Evolutionary conservation across 495 filamentous ascomycete genomes (phyloP), one percentile per base, ranked within the genome.

Genomic region (Podospora didyma): DNA sequence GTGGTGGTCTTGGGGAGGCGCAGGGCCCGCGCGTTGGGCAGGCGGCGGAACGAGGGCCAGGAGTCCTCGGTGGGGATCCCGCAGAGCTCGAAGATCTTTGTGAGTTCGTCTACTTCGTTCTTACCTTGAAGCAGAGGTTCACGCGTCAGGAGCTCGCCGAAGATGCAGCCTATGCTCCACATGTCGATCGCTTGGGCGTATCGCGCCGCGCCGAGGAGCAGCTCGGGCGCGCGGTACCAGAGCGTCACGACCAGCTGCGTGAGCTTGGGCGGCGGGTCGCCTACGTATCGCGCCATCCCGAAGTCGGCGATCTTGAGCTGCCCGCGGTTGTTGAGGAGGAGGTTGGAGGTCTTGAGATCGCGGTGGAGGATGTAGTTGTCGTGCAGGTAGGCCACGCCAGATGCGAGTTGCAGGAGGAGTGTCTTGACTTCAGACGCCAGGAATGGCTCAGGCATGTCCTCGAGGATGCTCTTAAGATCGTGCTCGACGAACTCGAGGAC

Each of bases 401-500:
- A 86, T 14, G 84, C 74, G 41, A 98, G 85, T 66, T 98, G 94
- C 0, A 84, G 76, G 9, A 97, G 79, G 2, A 98, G 80, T 0
- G 91, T 93, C 72, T 98, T 98, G 65, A 88, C 86, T 68, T 98
- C 94, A 31, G 92, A 96, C 14, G 89, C 86, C 48, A 95, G 81
- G 73, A 98, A 98, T 0, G 93, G 92, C 63, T 97, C 90, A 48
- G 86, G 80, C 90, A 97, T 96, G 65, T 92, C 89, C 62, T 95
- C 89, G 57, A 93, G 87, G 55, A 98, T 81, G 55, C 89, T 89
- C 75, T 96, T 96, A 57, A 98, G 87, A 71, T 98, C 94, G 78
- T 98, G 94, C 78, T 97, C 93, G 67, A 96, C 79, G 75, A 97
- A 98, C 71, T 96, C 92, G 83, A 98, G 92, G 55, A 98, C 94